Conservation (phyloP, 176 grass and related monocot genomes). For the Aegilops longissima region DNA sequence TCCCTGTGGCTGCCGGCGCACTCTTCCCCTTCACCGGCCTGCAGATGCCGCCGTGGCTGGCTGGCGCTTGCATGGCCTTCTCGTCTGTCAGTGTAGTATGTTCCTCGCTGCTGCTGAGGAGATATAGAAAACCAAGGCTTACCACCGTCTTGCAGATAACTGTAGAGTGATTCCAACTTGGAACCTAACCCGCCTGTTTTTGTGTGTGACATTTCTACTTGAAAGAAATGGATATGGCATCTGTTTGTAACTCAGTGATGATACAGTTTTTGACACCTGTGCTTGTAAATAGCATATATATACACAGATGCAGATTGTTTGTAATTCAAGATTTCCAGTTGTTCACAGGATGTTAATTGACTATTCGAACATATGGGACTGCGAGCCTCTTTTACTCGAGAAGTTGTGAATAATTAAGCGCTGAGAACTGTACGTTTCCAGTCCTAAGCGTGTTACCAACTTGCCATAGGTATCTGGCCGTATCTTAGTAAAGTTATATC, state of each 20-base stretch:
- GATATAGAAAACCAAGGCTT: conserved; percentile 87
- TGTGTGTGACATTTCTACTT: background rate
- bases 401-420: background rate
- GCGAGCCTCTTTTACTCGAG: background rate
- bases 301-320: background rate
- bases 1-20: conserved; percentile 59
- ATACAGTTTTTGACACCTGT: conserved; percentile 18
- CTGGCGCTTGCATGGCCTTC: conserved; percentile 87
- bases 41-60: conserved; percentile 81
- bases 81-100: conserved; percentile 90
- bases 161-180: conserved; percentile 46
- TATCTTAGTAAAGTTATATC: too few species aligned
- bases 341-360: background rate
- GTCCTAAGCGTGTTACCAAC: background rate
- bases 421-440: background rate
- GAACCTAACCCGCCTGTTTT: background rate
- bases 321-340: background rate
- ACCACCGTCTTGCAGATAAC: conserved; percentile 93
- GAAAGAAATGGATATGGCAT: conserved; percentile 8
- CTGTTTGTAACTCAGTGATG: background rate
- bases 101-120: conserved; percentile 85
- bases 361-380: background rate
- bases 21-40: conserved; percentile 67
- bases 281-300: conserved; percentile 33
- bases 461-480: too few species aligned